Percentiles rank a stretch among this genome's conserved stretches.
These are phyloP conservation scores for Russula emetica DNA, from an alignment of 768 basidiomycete species.

Conservation along the genomic window DNA sequence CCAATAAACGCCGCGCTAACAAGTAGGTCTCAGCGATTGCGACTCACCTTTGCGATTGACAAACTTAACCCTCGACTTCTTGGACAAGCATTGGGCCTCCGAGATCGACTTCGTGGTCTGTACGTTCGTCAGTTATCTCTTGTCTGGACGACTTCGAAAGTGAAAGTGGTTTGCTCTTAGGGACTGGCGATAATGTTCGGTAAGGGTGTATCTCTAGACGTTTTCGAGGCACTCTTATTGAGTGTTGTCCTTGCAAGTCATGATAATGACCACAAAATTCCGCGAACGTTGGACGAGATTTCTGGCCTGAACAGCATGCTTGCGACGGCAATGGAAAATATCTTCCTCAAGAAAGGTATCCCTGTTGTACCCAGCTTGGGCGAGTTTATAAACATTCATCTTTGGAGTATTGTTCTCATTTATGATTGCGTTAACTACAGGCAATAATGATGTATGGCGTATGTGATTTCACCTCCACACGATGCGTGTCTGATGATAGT, in stretches of 20 bases:
- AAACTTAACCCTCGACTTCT: constrained; percentile 75
- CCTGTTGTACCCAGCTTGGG: constrained; percentile 80
- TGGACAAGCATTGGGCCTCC: constrained; percentile 73
- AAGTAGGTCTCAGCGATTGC: constrained; percentile 50
- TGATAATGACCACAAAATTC: constrained; percentile 78
- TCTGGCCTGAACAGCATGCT: constrained; percentile 66
- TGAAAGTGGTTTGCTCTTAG: constrained; percentile 34
- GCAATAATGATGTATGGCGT: constrained; percentile 93
- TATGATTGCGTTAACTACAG: constrained; percentile 36
- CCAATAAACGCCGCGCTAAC: not conserved
- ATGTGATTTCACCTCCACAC: constrained; percentile 34
- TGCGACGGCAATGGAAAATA: constrained; percentile 62
- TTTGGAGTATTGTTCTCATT: not conserved
- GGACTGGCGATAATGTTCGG: constrained; percentile 78
- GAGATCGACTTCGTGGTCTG: constrained; percentile 91
- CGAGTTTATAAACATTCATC: constrained; percentile 33
- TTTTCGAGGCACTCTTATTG: not conserved
- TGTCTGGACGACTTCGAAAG: not conserved
- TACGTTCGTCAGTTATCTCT: constrained; percentile 35
- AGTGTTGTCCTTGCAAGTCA: constrained; percentile 46
- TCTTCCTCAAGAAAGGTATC: constrained; percentile 67
- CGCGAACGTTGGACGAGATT: constrained; percentile 78
- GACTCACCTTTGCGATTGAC: constrained; percentile 78
- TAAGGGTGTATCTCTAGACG: constrained; percentile 30
- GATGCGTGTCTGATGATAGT: constrained; percentile 14